Percentiles rank a stretch among this genome's conserved stretches.
phyloP scores from a whole-genome alignment of 768 basidiomycete genomes.

The Mycena metata region DNA sequence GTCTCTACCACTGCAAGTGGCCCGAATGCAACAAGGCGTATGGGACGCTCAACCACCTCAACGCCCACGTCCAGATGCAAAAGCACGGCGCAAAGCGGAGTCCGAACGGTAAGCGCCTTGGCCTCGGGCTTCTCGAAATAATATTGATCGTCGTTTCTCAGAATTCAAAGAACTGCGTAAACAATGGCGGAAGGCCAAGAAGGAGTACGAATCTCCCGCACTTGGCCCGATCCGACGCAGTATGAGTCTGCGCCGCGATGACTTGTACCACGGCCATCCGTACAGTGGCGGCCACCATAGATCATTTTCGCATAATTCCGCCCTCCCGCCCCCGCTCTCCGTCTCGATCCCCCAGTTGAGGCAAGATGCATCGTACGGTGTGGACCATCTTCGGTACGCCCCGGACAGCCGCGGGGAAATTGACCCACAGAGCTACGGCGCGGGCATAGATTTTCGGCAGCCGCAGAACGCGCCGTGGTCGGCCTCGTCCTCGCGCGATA shows the following conservation, averaged over 20 bases:
- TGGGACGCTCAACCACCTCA: constrained; percentile 96
- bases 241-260: constrained; percentile 38
- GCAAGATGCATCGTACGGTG: constrained; percentile 27
- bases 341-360: constrained; percentile 31
- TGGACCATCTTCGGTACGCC: constrained; percentile 25
- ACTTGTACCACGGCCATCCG: constrained; percentile 31
- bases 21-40: constrained; percentile 85
- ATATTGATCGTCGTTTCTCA: constrained; percentile 49
- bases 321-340: constrained; percentile 35
- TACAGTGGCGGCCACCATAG: constrained; percentile 28
- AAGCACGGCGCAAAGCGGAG: constrained; percentile 92
- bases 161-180: constrained; percentile 99
- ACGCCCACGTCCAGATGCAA: constrained; percentile 99
- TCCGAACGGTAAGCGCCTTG: constrained; percentile 79
- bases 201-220: constrained; percentile 63
- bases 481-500: constrained; percentile 26
- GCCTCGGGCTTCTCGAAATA: constrained; percentile 20
- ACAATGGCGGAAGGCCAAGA: constrained; percentile 95
- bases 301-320: constrained; percentile 34
- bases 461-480: constrained; percentile 24
- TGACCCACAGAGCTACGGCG: constrained; percentile 25
- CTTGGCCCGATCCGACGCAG: constrained; percentile 36
- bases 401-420: constrained; percentile 32
- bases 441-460: constrained; percentile 27
- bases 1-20: constrained; percentile 91